Evolutionary conservation across 306 rosid species (phyloP), one percentile per base, ranked within the genome.

Genomic region (Luffa acutangula): DNA sequence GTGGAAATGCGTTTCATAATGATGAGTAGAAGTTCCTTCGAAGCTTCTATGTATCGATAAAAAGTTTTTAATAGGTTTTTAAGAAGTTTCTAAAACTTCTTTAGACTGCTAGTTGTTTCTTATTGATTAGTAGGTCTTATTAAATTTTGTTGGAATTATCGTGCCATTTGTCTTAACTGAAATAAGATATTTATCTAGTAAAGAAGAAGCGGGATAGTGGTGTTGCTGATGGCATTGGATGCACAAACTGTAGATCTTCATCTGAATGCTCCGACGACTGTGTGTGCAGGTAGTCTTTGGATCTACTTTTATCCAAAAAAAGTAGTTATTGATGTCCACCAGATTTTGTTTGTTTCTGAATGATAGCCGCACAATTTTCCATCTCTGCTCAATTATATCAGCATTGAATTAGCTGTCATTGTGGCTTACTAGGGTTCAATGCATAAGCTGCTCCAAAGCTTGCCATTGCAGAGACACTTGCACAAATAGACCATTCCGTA

Each of bases 381-480:
- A 71, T 71, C 34, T 13, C 42, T 48, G 59, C 54, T 48, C 48
- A 48, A 48, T 52, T 72, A 20, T 31, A 12, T 48, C 12, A 12
- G 59, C 59, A 21, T 49, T 72, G 59, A 69, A 46, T 72, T 25
- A 73, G 58, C 58, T 49, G 14, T 36, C 64, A 51, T 49, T 48
- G 17, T 62, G 37, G 39, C 76, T 74, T 81, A 42, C 83, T 67
- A 94, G 98, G 88, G 91, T 88, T 86, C 98, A 94, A 89, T 92
- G 88, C 91, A 92, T 94, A 89, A 94, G 98, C 86, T 92, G 98
- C 87, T 92, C 97, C 77, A 94, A 89, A 84, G 92, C 93, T 56
- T 94, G 97, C 78, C 87, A 80, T 64, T 94, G 98, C 86, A 85
- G 92, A 53, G 97, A 87, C 65, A 86, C 87, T 81, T 94, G 98